Evolutionary conservation across 768 basidiomycete species (phyloP), one percentile per base, ranked within the genome.

Genomic region (Punctularia strigosozonata): DNA sequence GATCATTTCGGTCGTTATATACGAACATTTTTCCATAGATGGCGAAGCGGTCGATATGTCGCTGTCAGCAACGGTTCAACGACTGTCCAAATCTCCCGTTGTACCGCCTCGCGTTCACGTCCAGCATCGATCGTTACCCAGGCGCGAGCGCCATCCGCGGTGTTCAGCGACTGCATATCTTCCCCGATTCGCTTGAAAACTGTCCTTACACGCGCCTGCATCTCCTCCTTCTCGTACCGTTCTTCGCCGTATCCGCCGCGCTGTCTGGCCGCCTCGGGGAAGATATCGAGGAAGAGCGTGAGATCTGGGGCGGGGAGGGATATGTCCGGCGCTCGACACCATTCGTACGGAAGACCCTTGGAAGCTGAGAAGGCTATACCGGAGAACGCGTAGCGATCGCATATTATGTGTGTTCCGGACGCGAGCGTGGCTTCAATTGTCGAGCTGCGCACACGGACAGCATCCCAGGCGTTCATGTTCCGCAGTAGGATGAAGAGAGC

Each of bases 301-400:
- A 94, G 57, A 55, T 98, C 95, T 0, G 94, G 94, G 1, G 80
- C 69, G 7, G 92, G 95, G 14, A 99, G 78, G 6, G 75, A 73
- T n/a, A 77, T 61, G 47, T 99, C 94, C 4, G 92, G 91, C 1
- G 77, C 64, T 36, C 75, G 69, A 55, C 91, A 94, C 86, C 88
- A 99, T 13, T 73, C 68, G 47, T 80, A 82, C 0, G 80, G 64
- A 36, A 94, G 69, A 8, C 67, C 65, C 47, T 82, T 80, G 14
- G 78, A 66, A 1, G 72, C 69, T 12, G 80, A 81, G 56, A 97
- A 98, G 2, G 89, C 91, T 46, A 91, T 80, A 0, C 94, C 94
- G 3, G 92, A 98, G 60, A 97, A 98, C 1, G 91, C 87, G 55
- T 98, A 99, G 31, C 95, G 73, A 56, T 98, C 94, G 51, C 86